phyloP scores from a whole-genome alignment of 148 eudicot species.

The Polygonum maritimum region DNA sequence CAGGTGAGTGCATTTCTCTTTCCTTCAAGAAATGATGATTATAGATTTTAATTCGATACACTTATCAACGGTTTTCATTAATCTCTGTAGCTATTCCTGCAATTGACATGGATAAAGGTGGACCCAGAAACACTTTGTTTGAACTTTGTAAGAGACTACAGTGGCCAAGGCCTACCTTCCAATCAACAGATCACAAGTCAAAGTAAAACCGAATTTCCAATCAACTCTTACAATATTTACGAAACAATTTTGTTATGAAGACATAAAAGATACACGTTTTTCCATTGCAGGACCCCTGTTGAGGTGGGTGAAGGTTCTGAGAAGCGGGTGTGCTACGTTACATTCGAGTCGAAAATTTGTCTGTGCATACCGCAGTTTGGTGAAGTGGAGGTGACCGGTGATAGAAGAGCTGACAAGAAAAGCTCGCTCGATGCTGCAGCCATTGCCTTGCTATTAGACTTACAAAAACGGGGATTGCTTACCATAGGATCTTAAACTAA shows the following conservation, averaged over 20 bases:
- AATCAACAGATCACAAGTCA: conserved; percentile 49
- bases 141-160: conserved; percentile 61
- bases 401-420: conserved; percentile 64
- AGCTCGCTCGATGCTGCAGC: conserved; percentile 82
- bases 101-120: conserved; percentile 62
- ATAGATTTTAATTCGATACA: not conserved
- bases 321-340: conserved; percentile 34
- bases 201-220: conserved; percentile 20
- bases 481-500: conserved; percentile 17
- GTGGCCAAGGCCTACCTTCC: conserved; percentile 76
- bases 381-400: conserved; percentile 42
- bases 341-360: conserved; percentile 46
- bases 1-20: conserved; percentile 3
- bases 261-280: not conserved
- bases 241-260: not conserved
- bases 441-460: conserved; percentile 47
- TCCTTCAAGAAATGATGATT: not conserved
- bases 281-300: conserved; percentile 36
- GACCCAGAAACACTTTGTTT: conserved; percentile 56
- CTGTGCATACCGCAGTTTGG: conserved; percentile 68
- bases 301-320: conserved; percentile 47
- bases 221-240: not conserved
- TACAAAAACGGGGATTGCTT: conserved; percentile 44
- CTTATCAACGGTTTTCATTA: not conserved
- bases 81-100: conserved; percentile 36